Evolutionary conservation across 495 filamentous ascomycete species (phyloP), one percentile per base, ranked within the genome.

Genomic region (Aspergillus mulundensis): DNA sequence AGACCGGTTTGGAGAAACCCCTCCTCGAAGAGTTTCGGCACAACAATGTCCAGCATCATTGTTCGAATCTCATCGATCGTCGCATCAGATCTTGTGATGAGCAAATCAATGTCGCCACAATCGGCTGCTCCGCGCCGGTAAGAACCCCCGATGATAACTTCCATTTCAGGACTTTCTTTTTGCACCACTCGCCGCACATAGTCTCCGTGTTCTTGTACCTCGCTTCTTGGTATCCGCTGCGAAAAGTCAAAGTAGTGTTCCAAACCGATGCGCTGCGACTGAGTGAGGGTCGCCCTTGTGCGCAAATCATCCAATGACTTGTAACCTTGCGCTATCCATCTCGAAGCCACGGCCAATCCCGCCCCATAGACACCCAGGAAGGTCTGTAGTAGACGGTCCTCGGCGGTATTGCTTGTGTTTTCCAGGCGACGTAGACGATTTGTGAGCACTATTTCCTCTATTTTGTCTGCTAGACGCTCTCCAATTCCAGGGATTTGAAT

Each of bases 371-470:
- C 81, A 0, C 84, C 79, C 16, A 89, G 70, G 61, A 97, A 97
- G 2, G 75, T 58, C 30, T 84, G 83, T 15, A 96, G 68, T 0
- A 81, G 70, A 2, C 70, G 68, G 62, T 91, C 87, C 14, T 77
- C 75, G 0, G 84, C 79, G n/a, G 93, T 87, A 14, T 73, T 61
- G 50, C 77, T 81, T 0, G 87, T 77, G 60, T 82, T 80, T 0
- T 95, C 89, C 2, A 97, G 77, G 36, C 87, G 84, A 18, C 83
- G 79, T 0, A 98, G 82, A 14, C 76, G 76, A 63, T 91, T 83
- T 0, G 93, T 97, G 50, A 70, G 66, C 5, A 82, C 90, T 45
- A 97, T 96, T 64, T 98, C 94, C 63, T 95, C 87, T 53, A 98
- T 96, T 63, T 97, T 97, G 39, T 79, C 76, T 0, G 94, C 94